phyloP scores from a whole-genome alignment of 2,329 filamentous ascomycete species.

The Neofusicoccum parvum region DNA sequence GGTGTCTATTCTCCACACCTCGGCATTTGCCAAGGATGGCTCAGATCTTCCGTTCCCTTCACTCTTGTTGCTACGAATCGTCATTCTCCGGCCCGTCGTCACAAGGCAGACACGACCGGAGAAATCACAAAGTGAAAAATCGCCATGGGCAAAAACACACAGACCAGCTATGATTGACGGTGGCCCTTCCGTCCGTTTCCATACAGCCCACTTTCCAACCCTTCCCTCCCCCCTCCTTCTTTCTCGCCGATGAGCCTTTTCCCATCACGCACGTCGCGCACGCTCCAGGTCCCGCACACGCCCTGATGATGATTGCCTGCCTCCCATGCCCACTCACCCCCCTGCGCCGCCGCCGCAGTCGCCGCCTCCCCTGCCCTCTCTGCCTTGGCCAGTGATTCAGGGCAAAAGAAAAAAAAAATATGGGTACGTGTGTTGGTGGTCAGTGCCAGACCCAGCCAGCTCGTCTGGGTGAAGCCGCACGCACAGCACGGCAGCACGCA shows the following conservation, averaged over 20 bases:
- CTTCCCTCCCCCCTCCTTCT: neutral
- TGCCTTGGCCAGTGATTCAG: neutral
- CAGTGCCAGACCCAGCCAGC: neutral
- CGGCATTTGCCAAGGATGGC: no score
- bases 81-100: no score
- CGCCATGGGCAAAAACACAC: neutral
- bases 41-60: no score
- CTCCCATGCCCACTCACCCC: no score
- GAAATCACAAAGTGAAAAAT: neutral
- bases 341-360: no score
- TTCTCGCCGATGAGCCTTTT: neutral
- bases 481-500: neutral
- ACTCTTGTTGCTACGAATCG: no score
- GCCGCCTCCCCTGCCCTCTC: neutral
- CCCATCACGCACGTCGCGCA: no score
- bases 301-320: no score
- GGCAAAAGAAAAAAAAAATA: neutral
- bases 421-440: neutral
- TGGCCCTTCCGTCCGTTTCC: neutral
- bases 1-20: no score
- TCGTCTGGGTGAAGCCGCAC: conserved; percentile 13
- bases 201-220: neutral
- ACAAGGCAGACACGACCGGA: neutral
- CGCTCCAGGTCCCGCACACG: no score
- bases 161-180: neutral